phyloP scores from a whole-genome alignment of 108 stramenopile species.

The Cylindrotheca fusiformis region DNA sequence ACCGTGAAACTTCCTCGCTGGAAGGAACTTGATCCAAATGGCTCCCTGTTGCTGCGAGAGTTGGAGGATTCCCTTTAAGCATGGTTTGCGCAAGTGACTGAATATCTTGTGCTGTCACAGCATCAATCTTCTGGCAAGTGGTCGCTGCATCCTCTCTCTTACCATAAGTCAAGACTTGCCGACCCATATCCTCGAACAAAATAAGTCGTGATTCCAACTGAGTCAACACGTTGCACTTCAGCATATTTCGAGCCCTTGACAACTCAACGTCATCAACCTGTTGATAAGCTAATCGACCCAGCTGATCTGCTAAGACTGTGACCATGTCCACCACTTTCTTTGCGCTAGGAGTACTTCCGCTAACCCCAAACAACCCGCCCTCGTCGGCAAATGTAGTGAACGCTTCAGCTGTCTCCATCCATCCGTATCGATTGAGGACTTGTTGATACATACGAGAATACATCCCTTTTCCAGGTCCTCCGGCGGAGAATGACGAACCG shows the following conservation, averaged over 20 bases:
- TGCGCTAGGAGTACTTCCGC: conserved; percentile 58
- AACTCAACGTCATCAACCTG: conserved; percentile 85
- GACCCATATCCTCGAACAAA: conserved; percentile 95
- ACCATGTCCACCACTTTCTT: conserved; percentile 62
- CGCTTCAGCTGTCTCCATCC: conserved; percentile 95
- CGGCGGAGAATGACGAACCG: conserved; percentile 96
- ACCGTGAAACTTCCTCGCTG: conserved; percentile 63
- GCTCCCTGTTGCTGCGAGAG: conserved; percentile 78
- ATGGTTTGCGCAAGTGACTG: conserved; percentile 69
- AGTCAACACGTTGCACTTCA: conserved; percentile 95
- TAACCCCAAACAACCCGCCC: conserved; percentile 91
- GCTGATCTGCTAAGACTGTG: conserved; percentile 73
- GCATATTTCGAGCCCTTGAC: conserved; percentile 94
- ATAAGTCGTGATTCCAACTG: conserved; percentile 94
- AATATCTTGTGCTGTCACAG: conserved; percentile 88
- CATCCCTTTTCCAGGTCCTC: conserved; percentile 99
- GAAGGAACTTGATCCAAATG: conserved; percentile 69
- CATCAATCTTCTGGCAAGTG: conserved; percentile 90
- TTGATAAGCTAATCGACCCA: conserved; percentile 62
- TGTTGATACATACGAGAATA: conserved; percentile 96
- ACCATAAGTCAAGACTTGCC: conserved; percentile 95
- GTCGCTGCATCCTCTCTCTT: conserved; percentile 76
- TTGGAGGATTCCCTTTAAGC: conserved; percentile 60
- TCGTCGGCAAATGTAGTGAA: conserved; percentile 89
- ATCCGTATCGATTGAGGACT: conserved; percentile 87